These are phyloP conservation scores for Aspergillus clavatus DNA, from an alignment of 2,329 filamentous ascomycete species.

Conservation along the genomic window DNA sequence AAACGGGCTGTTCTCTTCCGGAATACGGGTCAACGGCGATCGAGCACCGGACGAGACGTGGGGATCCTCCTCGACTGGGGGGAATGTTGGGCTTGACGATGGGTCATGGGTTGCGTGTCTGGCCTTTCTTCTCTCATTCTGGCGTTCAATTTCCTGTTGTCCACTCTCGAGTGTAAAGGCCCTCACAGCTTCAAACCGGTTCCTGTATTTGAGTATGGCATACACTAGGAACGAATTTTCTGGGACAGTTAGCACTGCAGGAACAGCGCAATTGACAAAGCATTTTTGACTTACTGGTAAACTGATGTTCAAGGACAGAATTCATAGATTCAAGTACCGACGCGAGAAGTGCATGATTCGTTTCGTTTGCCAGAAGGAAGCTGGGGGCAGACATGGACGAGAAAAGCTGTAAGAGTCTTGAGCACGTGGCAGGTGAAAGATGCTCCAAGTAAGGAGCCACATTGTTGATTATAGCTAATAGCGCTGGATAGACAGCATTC, in stretches of 20 bases:
- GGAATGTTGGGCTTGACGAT: constrained; percentile 31
- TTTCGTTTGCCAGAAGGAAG: constrained; percentile 87
- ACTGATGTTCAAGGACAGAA: constrained; percentile 84
- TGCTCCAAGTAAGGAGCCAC: constrained; percentile 78
- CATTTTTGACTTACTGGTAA: constrained; percentile 62
- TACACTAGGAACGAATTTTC: constrained; percentile 80
- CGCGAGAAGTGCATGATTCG: constrained; percentile 74
- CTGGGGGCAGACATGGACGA: constrained; percentile 88
- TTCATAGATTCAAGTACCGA: constrained; percentile 87
- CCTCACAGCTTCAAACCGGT: constrained; percentile 76
- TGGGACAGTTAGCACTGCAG: constrained; percentile 38
- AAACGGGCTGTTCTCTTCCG: constrained; percentile 76
- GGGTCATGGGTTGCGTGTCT: constrained; percentile 36
- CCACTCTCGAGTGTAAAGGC: constrained; percentile 89
- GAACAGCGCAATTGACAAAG: too few relatives aligned
- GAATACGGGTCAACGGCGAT: constrained; percentile 61
- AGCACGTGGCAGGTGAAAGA: constrained; percentile 67
- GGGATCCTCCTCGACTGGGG: constrained; percentile 39
- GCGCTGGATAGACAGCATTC: constrained; percentile 83
- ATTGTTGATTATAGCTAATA: constrained; percentile 90
- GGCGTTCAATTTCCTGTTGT: constrained; percentile 82
- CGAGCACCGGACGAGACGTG: constrained; percentile 47
- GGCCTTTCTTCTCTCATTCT: constrained; percentile 67
- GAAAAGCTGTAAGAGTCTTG: constrained; percentile 82
- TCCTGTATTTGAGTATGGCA: constrained; percentile 71